These are phyloP conservation scores for Trichoderma harzianum DNA, from an alignment of 2,329 filamentous ascomycete species.

Conservation along the genomic window DNA sequence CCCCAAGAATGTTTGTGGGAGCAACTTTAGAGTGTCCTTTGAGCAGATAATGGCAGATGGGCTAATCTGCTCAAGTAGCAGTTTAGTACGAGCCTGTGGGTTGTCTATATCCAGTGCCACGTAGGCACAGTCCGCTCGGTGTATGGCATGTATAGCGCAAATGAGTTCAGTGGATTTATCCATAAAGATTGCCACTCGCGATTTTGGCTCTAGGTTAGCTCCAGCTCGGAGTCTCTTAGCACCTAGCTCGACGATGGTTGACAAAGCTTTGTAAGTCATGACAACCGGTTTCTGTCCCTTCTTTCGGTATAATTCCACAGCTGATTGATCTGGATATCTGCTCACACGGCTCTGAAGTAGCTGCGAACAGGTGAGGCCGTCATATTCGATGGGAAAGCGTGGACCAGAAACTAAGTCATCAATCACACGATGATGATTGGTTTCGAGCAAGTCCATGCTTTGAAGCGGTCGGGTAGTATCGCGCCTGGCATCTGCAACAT, in stretches of 20 bases:
- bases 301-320: background rate
- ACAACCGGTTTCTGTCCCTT: background rate
- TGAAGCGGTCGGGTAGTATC: background rate
- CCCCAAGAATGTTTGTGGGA: background rate
- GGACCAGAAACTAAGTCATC: background rate
- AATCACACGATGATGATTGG: background rate
- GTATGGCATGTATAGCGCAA: background rate
- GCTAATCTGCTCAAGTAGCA: background rate
- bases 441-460: background rate
- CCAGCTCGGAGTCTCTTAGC: background rate
- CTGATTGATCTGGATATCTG: background rate
- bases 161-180: background rate
- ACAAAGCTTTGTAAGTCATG: background rate
- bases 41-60: background rate
- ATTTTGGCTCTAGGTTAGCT: background rate
- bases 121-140: background rate
- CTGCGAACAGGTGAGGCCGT: background rate
- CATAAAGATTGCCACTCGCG: background rate
- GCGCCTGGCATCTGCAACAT: background rate
- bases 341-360: background rate
- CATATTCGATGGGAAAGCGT: background rate
- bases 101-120: background rate
- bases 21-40: background rate
- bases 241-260: background rate
- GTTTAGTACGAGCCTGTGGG: background rate